These are phyloP conservation scores for Carex littledalei DNA, from an alignment of 176 grass and related monocot genomes.

Conservation along the genomic window DNA sequence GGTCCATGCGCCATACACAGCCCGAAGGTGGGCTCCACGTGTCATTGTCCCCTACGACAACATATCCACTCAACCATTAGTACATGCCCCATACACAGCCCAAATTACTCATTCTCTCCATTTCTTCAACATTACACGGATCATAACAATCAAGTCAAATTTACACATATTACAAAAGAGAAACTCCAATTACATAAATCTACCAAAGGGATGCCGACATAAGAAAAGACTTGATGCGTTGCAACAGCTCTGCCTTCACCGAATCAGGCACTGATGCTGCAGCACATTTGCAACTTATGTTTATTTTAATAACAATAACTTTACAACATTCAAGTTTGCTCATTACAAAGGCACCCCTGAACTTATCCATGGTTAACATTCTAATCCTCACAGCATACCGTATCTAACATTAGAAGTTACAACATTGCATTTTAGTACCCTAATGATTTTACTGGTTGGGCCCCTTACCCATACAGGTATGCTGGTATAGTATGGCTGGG, in stretches of 20 bases:
- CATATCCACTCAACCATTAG: neutral
- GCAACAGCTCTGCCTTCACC: conserved; percentile 93
- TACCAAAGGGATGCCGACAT: conserved; percentile 66
- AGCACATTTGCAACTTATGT: conserved; percentile 14
- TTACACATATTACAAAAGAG: conserved; percentile 14
- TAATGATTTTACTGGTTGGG: neutral
- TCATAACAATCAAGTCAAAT: neutral
- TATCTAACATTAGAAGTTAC: neutral
- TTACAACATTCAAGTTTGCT: neutral
- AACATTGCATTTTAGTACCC: neutral
- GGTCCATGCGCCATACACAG: no score
- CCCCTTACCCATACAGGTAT: neutral
- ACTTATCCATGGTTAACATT: neutral
- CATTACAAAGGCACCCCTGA: neutral
- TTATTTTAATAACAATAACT: conserved; percentile 6
- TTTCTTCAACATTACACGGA: neutral
- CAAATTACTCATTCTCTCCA: neutral
- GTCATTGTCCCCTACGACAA: neutral
- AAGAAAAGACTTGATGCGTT: conserved; percentile 77
- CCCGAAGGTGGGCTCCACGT: neutral
- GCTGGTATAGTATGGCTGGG: neutral
- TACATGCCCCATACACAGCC: neutral
- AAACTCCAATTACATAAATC: neutral
- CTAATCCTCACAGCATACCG: neutral
- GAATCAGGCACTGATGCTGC: conserved; percentile 86